Conservation (phyloP, 2,329 filamentous ascomycete species). For the Rhexocercosporidium sp. region DNA sequence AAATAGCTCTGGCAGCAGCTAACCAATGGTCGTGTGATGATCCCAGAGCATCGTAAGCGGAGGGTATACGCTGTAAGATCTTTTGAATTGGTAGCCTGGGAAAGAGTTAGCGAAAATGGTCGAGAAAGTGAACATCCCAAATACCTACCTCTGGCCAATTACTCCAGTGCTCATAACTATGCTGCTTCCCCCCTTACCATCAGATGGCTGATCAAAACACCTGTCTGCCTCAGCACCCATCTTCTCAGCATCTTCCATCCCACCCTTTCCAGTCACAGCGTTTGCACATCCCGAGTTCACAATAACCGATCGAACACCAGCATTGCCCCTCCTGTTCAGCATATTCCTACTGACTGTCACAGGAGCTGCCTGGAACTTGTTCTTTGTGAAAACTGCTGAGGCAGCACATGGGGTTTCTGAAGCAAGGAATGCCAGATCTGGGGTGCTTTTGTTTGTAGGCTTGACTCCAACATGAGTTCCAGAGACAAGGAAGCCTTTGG, state of each 20-base stretch:
- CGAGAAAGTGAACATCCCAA: background rate
- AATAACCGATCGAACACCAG: conserved; percentile 79
- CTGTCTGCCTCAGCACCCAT: conserved; percentile 84
- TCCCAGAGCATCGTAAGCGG: conserved; percentile 73
- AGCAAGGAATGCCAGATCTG: conserved; percentile 86
- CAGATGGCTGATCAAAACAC: conserved; percentile 55
- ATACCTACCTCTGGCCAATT: conserved; percentile 80
- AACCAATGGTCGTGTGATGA: conserved; percentile 86
- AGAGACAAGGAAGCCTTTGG: conserved; percentile 85
- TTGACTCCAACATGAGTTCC: conserved; percentile 94
- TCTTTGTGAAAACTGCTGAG: conserved; percentile 95
- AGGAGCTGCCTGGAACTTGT: conserved; percentile 96
- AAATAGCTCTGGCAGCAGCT: conserved; percentile 85
- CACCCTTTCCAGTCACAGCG: conserved; percentile 90
- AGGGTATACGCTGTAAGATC: conserved; percentile 82
- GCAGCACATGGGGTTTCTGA: conserved; percentile 87
- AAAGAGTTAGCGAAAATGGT: conserved; percentile 25
- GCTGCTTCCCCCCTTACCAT: conserved; percentile 62
- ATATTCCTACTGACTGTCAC: conserved; percentile 83
- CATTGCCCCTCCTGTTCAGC: conserved; percentile 67
- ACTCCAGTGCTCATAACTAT: conserved; percentile 99
- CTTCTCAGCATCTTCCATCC: conserved; percentile 81
- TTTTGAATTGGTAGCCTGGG: conserved; percentile 83
- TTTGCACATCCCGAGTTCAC: conserved; percentile 98
- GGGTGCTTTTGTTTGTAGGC: conserved; percentile 86